Evolutionary conservation across 805 yeast species (phyloP), one percentile per base, ranked within the genome.

Genomic region (Zygotorulaspora sp.): DNA sequence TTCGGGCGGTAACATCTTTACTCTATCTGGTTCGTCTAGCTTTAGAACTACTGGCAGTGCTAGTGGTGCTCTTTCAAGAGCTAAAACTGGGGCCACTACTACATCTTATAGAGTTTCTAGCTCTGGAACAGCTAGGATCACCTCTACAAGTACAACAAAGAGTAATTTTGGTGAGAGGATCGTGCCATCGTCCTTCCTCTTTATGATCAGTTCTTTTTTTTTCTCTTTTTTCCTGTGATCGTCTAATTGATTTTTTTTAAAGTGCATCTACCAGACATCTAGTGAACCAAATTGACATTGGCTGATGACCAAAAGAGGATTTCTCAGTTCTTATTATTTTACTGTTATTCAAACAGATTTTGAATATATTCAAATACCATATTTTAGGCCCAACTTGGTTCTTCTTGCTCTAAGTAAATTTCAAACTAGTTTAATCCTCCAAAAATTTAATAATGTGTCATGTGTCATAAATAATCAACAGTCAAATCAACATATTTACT

Each of bases 1-100:
- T 14, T 44, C 58, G 7, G 58, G 60, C 13, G 63, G 62, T 30
- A 30, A 58, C 32, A 54, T 57, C 9, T 56, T 53, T 38, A 50
- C 58, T 6, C 36, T 40, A 12, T 22, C 39, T n/a, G 15, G 44
- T 10, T 14, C 36, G 3, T 15, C 27, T 17, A 18, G 35, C n/a
- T 14, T 40, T 3, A 19, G 13, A 12, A 16, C 40, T 12, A 15
- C 31, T 19, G 26, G 11, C 25, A 8, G 12, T 12, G n/a, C 38
- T 19, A 3, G 29, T n/a, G 11, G 28, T 23, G 27, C 28, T 13
- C 9, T 7, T 21, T 28, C 45, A 9, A 26, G 38, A n/a, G 17
- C 37, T 14, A 8, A 30, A 14, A 21, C 38, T 17, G 14, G 29
- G 4, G 14, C 24, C 7, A 13, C 38, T 5, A 15, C 41, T 4